Base-by-base conservation (phyloP, 805 yeast species). In the Saccharomyces cerevisiae region DNA sequence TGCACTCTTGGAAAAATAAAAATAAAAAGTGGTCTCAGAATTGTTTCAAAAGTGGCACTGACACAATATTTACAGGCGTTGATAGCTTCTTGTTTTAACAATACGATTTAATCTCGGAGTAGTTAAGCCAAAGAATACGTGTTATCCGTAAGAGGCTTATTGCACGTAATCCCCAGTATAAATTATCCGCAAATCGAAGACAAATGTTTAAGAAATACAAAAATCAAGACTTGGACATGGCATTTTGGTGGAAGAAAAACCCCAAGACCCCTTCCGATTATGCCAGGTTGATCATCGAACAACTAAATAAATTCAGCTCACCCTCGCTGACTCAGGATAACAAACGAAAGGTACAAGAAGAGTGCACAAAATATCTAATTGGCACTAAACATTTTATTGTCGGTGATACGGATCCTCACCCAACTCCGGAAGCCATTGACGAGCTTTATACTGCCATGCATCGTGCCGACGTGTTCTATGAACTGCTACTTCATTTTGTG, bases 251-350 rank as follows among this genome's bases (percentile, higher is more conserved):
- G 78, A 87, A 89, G 60, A 79, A 96, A 65, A 88, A 84, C 65
- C 96, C 96, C 9, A 90, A 89, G 69, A 84, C 96, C 0, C 96
- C 97, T 1, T 80, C 80, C 21, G 99, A 92, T 64, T 79, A 90
- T 55, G 85, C 89, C 2, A 78, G 88, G 50, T 82, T 84, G 6
- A 76, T 90, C 57, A 80, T 81, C 58, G 98, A 92, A 49, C 87
- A 82, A 63, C 76, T 90, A 10, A 66, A 76, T 14, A 86, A 86
- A 65, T 74, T 86, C 22, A 87, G 83, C 57, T 65, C 62, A 14
- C 29, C 51, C 11, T 48, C 32, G n/a, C 17, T 21, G 13, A 48
- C 32, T 9, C 50, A 48, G 24, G 67, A 65, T 55, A 70, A 67
- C 52, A 66, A 66, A 55, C 66, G 69, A 66, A 77, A 76, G 73